A percentile compares a stretch with the other conserved stretches of the same genome.
Conservation (phyloP, 73 alveolate species). For the Paramecium sonneborni region DNA sequence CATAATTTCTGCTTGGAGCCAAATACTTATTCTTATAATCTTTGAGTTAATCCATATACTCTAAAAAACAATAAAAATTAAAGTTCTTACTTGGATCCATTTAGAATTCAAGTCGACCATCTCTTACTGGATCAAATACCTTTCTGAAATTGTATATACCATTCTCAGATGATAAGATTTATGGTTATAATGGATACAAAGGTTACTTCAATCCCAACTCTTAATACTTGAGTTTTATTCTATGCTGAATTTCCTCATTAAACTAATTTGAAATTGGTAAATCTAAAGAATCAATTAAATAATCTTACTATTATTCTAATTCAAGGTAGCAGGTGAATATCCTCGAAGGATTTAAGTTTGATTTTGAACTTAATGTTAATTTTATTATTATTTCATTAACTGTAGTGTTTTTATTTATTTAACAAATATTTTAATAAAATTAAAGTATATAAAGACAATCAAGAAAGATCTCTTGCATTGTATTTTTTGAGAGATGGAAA, state of each 20-base stretch:
- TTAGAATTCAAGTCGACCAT: neutral
- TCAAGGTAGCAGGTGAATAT: neutral
- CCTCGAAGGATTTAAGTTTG: neutral
- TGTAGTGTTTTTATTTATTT: neutral
- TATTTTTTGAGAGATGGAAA: neutral
- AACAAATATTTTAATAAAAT: neutral
- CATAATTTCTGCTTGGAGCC: constrained; percentile 10
- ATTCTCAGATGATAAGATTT: neutral
- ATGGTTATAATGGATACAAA: neutral
- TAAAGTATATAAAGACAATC: neutral
- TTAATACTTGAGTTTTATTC: neutral
- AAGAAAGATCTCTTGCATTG: neutral
- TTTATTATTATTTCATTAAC: neutral
- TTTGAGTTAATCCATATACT: neutral
- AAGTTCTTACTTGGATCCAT: neutral
- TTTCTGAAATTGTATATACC: constrained; percentile 24
- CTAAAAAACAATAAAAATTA: neutral
- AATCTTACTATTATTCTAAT: neutral
- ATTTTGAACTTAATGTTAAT: too few relatives aligned
- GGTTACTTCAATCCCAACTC: neutral
- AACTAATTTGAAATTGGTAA: neutral
- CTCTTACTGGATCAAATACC: neutral
- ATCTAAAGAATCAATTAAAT: neutral
- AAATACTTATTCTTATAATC: constrained; percentile 21
- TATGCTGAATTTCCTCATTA: neutral